A percentile compares a stretch with the other conserved stretches of the same genome.
Conservation (phyloP, 306 rosid species). For the Cotoneaster glaucophyllus region DNA sequence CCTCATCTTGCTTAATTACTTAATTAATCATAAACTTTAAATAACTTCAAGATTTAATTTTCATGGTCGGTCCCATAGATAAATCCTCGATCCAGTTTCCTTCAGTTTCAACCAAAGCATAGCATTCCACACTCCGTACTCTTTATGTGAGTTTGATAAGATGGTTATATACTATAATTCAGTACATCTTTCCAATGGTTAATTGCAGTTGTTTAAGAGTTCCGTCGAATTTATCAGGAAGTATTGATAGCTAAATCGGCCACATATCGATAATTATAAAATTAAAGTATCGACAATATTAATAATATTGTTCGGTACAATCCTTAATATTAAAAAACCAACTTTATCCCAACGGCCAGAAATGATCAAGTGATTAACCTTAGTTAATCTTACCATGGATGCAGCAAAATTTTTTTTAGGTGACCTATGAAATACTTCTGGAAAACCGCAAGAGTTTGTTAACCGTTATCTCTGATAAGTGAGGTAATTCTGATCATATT, state of each 20-base stretch:
- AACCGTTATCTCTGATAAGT: constrained; percentile 2
- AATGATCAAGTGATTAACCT: constrained; percentile 34
- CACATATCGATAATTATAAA: background rate
- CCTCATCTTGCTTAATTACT: background rate
- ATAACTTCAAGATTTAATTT: constrained; percentile 7
- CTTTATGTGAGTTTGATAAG: background rate
- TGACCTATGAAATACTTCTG: constrained; percentile 10
- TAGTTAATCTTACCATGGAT: constrained; percentile 5
- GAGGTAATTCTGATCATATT: background rate
- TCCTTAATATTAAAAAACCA: constrained; percentile 14
- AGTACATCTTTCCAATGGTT: background rate
- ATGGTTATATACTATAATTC: background rate
- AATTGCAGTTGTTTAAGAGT: background rate
- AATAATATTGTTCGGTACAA: background rate
- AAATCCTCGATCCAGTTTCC: constrained; percentile 19
- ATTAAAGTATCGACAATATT: no score
- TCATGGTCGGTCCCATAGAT: constrained; percentile 19
- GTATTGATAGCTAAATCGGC: background rate
- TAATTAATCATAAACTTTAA: background rate
- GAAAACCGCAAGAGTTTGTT: constrained; percentile 12
- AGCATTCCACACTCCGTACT: background rate
- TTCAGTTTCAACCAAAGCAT: constrained; percentile 34
- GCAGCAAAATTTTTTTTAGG: background rate
- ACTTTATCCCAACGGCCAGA: constrained; percentile 29
- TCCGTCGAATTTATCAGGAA: background rate